Evolutionary conservation across 2,329 filamentous ascomycete genomes (phyloP).

Genomic region (Diaporthe sp.): DNA sequence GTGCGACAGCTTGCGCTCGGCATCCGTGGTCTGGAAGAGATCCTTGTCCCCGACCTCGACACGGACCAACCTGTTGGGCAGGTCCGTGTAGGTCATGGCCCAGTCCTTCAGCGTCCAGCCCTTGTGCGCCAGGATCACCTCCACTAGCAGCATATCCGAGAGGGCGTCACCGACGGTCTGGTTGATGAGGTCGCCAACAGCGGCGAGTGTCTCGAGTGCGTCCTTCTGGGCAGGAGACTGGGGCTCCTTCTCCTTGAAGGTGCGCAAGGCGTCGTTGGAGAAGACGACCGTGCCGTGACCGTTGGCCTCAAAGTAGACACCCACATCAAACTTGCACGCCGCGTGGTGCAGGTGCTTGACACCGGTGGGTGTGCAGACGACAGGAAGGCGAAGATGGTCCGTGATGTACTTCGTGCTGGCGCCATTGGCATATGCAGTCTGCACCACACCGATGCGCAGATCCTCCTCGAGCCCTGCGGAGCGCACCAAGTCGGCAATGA

Average conservation of each 20-base stretch:
- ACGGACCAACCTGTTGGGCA: slow-evolving; percentile 94
- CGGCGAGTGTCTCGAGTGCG: slow-evolving; percentile 86
- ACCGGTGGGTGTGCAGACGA: slow-evolving; percentile 93
- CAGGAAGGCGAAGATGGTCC: slow-evolving; percentile 87
- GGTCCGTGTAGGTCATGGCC: slow-evolving; percentile 92
- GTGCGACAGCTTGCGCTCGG: slow-evolving; percentile 87
- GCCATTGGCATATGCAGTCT: slow-evolving; percentile 98
- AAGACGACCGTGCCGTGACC: slow-evolving; percentile 98
- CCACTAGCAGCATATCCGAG: slow-evolving; percentile 95
- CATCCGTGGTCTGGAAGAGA: slow-evolving; percentile 91
- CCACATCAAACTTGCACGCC: slow-evolving; percentile 94
- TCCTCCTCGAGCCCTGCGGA: slow-evolving; percentile 84
- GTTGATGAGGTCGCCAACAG: slow-evolving; percentile 93
- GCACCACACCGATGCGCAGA: slow-evolving; percentile 92
- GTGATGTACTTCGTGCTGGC: slow-evolving; percentile 93
- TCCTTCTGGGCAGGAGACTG: slow-evolving; percentile 93
- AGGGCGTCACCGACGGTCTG: slow-evolving; percentile 97
- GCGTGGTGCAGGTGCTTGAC: slow-evolving; percentile 98
- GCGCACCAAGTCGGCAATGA: slow-evolving; percentile 89
- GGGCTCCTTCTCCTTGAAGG: slow-evolving; percentile 83
- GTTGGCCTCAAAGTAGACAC: slow-evolving; percentile 99
- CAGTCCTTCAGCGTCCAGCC: slow-evolving; percentile 91
- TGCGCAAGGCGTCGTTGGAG: slow-evolving; percentile 83
- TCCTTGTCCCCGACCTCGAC: slow-evolving; percentile 91
- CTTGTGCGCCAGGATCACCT: slow-evolving; percentile 96